Base-by-base conservation (phyloP, 345 rosid genomes). In the Brassica cretica region DNA sequence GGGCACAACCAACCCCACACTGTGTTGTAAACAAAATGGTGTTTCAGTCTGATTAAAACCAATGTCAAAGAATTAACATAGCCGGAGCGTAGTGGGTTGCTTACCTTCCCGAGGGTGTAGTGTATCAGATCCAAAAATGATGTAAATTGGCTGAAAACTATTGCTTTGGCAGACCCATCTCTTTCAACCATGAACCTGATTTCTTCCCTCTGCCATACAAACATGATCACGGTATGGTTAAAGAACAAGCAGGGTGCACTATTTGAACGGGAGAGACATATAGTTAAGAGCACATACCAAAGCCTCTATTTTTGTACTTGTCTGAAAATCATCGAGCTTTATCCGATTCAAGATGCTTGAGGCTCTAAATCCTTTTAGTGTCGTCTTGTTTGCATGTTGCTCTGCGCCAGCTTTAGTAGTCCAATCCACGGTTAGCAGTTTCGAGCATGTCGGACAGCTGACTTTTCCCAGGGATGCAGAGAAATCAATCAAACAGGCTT, bases 241-340 rank as follows among this genome's bases (percentile, higher is more conserved):
- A 51, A 66, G 44, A 44, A 9, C 35, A 44, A 75, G 27, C 8
- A 63, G 44, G 21, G 37, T 51, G 64, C 32, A 37, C 64, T 59
- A 51, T 33, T 35, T 16, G 9, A 10, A 53, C 25, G 11, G 27
- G 15, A 21, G 18, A 41, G 61, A 56, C 56, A 49, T 46, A 60
- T 11, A 51, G 24, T 66, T 14, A 72, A 64, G 29, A 81, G 39
- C 11, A 70, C 89, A 53, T 86, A 95, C 99, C 96, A 95, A 85
- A 76, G 99, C 99, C 82, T 95, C 99, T 70, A 95, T 92, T 84
- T 94, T 95, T 68, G 99, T 95, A 87, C 99, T 95, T 16, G 99
- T 88, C 86, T 95, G 96, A 82, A 95, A 95, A 68, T 93, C 89
- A 46, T 87, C 81, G 58, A 95, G 82, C 69, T 85, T 84, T 79